A percentile compares a stretch with the other conserved stretches of the same genome.
These are phyloP conservation scores for Colletotrichum tropicicola DNA, from an alignment of 2,329 filamentous ascomycete species.

Conservation along the genomic window DNA sequence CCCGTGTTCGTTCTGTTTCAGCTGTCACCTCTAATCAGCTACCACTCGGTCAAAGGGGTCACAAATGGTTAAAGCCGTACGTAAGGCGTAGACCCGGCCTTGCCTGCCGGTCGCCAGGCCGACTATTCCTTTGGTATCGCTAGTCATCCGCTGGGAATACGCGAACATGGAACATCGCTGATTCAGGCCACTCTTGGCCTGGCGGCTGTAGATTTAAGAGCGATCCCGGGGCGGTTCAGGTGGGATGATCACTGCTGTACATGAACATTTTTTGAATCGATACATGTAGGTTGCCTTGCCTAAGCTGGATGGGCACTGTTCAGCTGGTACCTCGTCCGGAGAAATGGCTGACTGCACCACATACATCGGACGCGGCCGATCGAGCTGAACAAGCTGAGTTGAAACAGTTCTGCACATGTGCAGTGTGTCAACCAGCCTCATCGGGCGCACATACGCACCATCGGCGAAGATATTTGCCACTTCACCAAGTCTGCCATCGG, in stretches of 20 bases:
- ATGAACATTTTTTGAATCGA: not conserved
- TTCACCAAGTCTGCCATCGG: not conserved
- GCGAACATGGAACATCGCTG: not conserved
- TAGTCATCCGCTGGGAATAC: not conserved
- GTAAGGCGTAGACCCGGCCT: too few species aligned
- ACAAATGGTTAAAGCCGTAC: not conserved
- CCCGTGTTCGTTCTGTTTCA: not conserved
- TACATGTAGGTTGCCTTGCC: not conserved
- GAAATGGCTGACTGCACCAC: not conserved
- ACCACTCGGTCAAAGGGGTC: not conserved
- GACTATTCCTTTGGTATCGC: not conserved
- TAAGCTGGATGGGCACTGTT: not conserved
- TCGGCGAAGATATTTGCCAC: not conserved
- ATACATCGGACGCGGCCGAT: not conserved
- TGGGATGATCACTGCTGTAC: not conserved
- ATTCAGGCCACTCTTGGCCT: not conserved
- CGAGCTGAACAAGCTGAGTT: not conserved
- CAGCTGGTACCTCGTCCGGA: not conserved
- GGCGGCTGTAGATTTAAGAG: not conserved
- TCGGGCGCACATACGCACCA: not conserved
- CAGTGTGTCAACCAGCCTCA: not conserved
- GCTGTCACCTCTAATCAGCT: not conserved
- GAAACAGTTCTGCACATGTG: not conserved
- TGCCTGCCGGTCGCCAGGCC: not conserved
- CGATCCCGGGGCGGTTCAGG: not conserved